Evolutionary conservation across 2,329 filamentous ascomycete species (phyloP), one percentile per base, ranked within the genome.

Genomic region (Phyllosticta capitalensis): DNA sequence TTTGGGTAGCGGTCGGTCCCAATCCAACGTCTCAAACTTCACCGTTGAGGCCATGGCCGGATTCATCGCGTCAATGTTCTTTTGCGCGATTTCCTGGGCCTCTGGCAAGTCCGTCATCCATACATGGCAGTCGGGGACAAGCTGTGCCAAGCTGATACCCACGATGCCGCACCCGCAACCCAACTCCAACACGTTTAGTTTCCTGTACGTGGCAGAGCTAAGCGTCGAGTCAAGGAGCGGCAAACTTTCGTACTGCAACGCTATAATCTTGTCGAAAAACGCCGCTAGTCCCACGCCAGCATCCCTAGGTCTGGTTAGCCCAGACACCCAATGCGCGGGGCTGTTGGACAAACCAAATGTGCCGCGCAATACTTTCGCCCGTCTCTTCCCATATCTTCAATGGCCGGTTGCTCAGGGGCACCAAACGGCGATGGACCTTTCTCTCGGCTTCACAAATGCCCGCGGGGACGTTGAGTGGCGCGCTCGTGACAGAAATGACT

Each of bases 91-190:
- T 19, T 84, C 83, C 59, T 78, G 74, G 5, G 84, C 85, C 70
- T 87, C 84, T 0, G 81, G 76, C 1, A 88, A 76, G 68, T 90
- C 87, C 14, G 86, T 89, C 56, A 89, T 77, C 6, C 83, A 67
- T 9, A 86, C 76, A 6, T 80, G 74, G 64, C 78, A 80, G 53
- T 77, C 74, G 19, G 74, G 72, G 10, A 82, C 70, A n/a, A 78
- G 69, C 60, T 81, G 76, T 2, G 83, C 80, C 17, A 89, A 71
- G n/a, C 79, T 78, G 54, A 88, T 80, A 30, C 86, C 63, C 9
- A 87, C 85, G 59, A 87, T 82, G 38, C 86, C 86, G 68, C 84
- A 87, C 0, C 86, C 87, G 28, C 82, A 81, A 9, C 87, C 86
- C 5, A 89, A 75, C 68, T 90, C 86, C 19, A 90, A 71, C 30